Conservation (phyloP, 2,329 filamentous ascomycete species). For the Calonectria henricotiae region DNA sequence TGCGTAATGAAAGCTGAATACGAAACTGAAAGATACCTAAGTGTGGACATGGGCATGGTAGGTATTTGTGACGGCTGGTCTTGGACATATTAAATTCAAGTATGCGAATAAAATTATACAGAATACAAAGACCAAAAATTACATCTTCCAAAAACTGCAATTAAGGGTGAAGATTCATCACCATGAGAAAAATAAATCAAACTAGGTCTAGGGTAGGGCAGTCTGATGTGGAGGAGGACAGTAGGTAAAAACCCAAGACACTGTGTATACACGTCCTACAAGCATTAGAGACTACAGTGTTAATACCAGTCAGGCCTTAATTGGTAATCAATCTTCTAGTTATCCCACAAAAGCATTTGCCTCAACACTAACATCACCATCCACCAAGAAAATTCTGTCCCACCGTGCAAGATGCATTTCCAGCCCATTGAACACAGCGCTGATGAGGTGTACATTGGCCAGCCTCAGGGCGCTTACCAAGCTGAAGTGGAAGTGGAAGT, state of each 20-base stretch:
- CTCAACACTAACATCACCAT: slow-evolving; percentile 11
- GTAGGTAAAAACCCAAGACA: neutral
- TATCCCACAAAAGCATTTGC: slow-evolving; percentile 35
- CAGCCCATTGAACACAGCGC: slow-evolving; percentile 54
- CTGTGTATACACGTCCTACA: neutral
- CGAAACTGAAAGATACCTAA: too few relatives aligned
- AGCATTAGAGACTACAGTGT: neutral
- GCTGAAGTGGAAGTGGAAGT: slow-evolving; percentile 35
- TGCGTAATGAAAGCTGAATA: too few relatives aligned
- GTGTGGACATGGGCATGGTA: too few relatives aligned
- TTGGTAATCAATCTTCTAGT: slow-evolving; percentile 28
- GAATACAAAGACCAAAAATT: too few relatives aligned
- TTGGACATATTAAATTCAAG: too few relatives aligned
- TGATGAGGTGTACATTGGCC: slow-evolving; percentile 52
- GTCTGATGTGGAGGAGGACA: neutral
- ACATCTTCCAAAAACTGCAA: too few relatives aligned
- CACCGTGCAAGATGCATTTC: slow-evolving; percentile 54
- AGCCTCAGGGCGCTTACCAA: slow-evolving; percentile 41
- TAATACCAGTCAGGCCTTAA: neutral
- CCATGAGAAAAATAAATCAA: too few relatives aligned
- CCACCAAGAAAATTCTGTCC: slow-evolving; percentile 11
- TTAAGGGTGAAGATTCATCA: too few relatives aligned
- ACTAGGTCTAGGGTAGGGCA: slow-evolving; percentile 2
- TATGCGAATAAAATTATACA: too few relatives aligned
- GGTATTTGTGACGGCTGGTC: too few relatives aligned